phyloP scores from a whole-genome alignment of 192 early-diverging fungal genomes.

The Backusella parvicylindrica region DNA sequence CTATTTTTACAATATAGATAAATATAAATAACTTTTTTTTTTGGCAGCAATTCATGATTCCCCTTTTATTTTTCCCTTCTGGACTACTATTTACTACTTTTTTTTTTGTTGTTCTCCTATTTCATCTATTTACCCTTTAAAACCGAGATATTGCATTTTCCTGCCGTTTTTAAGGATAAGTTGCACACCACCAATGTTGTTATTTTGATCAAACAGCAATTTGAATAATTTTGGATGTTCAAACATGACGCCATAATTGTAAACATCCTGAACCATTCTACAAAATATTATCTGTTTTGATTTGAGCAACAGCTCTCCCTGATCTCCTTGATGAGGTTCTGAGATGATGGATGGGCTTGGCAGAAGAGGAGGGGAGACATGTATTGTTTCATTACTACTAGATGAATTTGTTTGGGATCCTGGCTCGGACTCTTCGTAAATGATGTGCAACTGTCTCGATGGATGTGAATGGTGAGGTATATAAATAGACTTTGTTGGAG shows the following conservation, averaged over 20 bases:
- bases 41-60: background rate
- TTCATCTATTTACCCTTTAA: conserved; percentile 6
- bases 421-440: background rate
- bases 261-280: background rate
- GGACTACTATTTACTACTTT: background rate
- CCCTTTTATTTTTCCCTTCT: background rate
- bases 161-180: background rate
- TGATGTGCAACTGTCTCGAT: background rate
- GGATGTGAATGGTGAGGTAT: background rate
- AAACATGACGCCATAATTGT: background rate
- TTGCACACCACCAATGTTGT: background rate
- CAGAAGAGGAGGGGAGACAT: background rate
- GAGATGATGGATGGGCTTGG: background rate
- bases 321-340: background rate
- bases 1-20: background rate
- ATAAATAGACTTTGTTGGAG: background rate
- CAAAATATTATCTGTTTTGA: background rate
- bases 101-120: background rate
- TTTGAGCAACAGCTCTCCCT: background rate
- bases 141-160: background rate
- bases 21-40: background rate
- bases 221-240: background rate
- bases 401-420: background rate
- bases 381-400: background rate
- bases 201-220: background rate